phyloP scores from a whole-genome alignment of 2,329 filamentous ascomycete genomes.

The Botryotinia calthae region DNA sequence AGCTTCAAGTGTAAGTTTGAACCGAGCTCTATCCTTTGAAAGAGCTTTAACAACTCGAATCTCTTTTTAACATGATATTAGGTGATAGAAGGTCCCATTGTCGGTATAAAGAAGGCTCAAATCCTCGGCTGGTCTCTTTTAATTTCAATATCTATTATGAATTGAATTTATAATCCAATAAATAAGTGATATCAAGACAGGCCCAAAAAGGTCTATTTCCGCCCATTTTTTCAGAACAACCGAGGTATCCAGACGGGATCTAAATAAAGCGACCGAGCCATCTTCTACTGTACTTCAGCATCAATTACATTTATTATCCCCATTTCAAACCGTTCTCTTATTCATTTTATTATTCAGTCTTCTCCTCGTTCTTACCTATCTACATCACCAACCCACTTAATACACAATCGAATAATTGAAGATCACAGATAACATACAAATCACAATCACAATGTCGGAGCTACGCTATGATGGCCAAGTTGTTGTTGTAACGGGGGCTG shows the following conservation, averaged over 20 bases:
- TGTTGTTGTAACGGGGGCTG: slow-evolving; percentile 83
- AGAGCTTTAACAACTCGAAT: no score
- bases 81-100: no score
- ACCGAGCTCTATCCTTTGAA: neutral
- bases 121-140: no score
- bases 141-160: no score
- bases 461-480: slow-evolving; percentile 84
- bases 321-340: neutral
- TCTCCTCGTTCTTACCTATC: neutral
- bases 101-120: no score
- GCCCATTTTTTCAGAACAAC: no score
- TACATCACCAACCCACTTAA: neutral
- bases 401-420: neutral
- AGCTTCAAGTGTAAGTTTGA: neutral
- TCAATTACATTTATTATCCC: neutral
- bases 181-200: no score
- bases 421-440: neutral
- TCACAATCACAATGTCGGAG: slow-evolving; percentile 48
- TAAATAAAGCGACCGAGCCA: neutral
- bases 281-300: neutral
- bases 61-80: no score
- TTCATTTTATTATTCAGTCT: neutral
- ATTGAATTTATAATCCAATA: no score
- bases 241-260: no score
- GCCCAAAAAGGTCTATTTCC: no score